Conservation (phyloP, 371 early-diverging fungal genomes). For the Dichotomocladium elegans region DNA sequence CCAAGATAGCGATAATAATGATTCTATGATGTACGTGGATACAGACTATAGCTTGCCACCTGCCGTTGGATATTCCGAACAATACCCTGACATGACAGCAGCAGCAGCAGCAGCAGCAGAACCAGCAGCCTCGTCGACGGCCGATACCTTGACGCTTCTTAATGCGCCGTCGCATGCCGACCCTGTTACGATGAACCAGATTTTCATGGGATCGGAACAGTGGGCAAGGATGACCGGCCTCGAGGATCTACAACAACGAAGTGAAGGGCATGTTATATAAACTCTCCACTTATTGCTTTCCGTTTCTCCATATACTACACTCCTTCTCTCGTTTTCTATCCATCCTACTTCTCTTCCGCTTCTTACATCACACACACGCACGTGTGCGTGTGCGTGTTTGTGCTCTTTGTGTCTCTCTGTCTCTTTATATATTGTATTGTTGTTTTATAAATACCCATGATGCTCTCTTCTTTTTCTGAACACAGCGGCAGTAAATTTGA, state of each 20-base stretch:
- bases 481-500: no score
- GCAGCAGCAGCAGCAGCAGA: no score
- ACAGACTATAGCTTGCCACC: neutral
- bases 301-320: neutral
- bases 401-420: neutral
- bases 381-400: neutral
- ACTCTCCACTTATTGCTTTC: neutral
- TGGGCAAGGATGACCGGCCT: neutral
- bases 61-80: neutral
- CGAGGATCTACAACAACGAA: conserved; percentile 2
- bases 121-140: neutral
- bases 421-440: no score
- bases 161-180: neutral
- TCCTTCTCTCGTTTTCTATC: neutral
- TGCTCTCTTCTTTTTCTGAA: neutral
- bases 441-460: neutral
- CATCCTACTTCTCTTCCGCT: neutral
- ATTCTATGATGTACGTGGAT: neutral
- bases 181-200: neutral
- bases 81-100: no score
- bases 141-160: conserved; percentile 3
- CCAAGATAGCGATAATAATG: conserved; percentile 7
- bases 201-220: neutral
- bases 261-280: conserved; percentile 7
- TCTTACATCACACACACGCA: neutral